These are phyloP conservation scores for Elsinoe australis DNA, from an alignment of 2,329 filamentous ascomycete species.

Conservation along the genomic window DNA sequence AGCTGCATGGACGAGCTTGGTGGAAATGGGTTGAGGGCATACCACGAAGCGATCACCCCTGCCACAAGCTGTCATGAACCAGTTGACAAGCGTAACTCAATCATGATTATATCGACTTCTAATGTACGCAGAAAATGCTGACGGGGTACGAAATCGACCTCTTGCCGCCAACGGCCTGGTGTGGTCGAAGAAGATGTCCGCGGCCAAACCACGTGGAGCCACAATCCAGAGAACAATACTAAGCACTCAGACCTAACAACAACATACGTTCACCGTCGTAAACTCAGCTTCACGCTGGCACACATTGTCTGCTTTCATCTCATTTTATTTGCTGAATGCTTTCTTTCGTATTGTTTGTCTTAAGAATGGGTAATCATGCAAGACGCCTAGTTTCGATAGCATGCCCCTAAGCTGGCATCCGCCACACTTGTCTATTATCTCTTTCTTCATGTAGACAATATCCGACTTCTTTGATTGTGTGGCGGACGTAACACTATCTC, in stretches of 20 bases:
- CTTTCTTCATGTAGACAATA: background rate
- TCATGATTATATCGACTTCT: too few relatives aligned
- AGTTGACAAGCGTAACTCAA: too few relatives aligned
- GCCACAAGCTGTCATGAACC: too few relatives aligned
- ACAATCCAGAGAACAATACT: conserved; percentile 21
- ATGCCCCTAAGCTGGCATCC: background rate
- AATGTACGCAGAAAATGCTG: too few relatives aligned
- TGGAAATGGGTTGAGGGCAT: too few relatives aligned
- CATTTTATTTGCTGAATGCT: too few relatives aligned
- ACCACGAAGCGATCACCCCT: too few relatives aligned
- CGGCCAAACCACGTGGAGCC: conserved; percentile 2
- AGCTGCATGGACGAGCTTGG: too few relatives aligned
- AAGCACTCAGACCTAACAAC: conserved; percentile 15
- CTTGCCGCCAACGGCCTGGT: background rate
- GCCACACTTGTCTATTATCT: background rate
- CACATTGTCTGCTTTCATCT: too few relatives aligned
- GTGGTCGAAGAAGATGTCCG: background rate
- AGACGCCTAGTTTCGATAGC: background rate
- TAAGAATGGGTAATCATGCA: background rate
- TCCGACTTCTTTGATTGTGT: background rate
- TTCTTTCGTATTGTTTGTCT: background rate
- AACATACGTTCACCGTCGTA: background rate
- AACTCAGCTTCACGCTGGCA: too few relatives aligned
- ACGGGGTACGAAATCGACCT: background rate
- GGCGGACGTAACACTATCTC: too few relatives aligned